A percentile compares a stretch with the other conserved stretches of the same genome.
Evolutionary conservation across 2,329 filamentous ascomycete genomes (phyloP).

Genomic region (Clathrospora elynae): DNA sequence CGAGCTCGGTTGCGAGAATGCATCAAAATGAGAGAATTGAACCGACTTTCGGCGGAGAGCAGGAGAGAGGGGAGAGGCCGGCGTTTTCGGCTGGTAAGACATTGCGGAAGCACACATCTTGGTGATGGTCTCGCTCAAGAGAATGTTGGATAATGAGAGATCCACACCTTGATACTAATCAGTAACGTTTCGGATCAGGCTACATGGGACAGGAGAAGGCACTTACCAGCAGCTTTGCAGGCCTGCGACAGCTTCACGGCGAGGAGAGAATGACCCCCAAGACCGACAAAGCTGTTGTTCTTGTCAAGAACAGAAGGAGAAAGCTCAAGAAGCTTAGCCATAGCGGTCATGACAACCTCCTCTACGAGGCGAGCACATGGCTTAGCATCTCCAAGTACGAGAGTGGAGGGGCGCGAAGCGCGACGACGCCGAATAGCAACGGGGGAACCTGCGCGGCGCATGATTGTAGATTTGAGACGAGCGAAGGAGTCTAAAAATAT

Average conservation of each 20-base stretch:
- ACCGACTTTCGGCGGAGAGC: conserved; percentile 1
- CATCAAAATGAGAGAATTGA: conserved; percentile 6
- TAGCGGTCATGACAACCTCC: conserved; percentile 2
- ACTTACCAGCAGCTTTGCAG: conserved; percentile 6
- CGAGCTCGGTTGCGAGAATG: background rate
- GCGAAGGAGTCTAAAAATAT: background rate
- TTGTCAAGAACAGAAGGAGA: conserved; percentile 4
- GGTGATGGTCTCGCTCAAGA: conserved; percentile 1
- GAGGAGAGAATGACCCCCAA: conserved; percentile 12
- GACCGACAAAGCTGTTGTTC: conserved; percentile 10
- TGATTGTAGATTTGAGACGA: background rate
- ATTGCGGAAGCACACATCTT: conserved; percentile 2
- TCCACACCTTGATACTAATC: too few species aligned
- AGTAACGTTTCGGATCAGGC: too few species aligned
- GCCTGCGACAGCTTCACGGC: conserved; percentile 10
- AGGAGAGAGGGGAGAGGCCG: conserved; percentile 2
- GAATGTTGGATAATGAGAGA: too few species aligned
- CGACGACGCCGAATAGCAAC: conserved; percentile 2
- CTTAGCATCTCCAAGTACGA: conserved; percentile 4
- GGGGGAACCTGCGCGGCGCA: conserved; percentile 4
- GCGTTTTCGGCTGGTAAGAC: background rate
- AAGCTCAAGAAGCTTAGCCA: conserved; percentile 3
- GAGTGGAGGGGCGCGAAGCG: conserved; percentile 3
- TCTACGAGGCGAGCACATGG: conserved; percentile 1
- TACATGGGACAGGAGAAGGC: conserved; percentile 1